phyloP scores from a whole-genome alignment of 176 grass and related monocot genomes.

The Poa annua region DNA sequence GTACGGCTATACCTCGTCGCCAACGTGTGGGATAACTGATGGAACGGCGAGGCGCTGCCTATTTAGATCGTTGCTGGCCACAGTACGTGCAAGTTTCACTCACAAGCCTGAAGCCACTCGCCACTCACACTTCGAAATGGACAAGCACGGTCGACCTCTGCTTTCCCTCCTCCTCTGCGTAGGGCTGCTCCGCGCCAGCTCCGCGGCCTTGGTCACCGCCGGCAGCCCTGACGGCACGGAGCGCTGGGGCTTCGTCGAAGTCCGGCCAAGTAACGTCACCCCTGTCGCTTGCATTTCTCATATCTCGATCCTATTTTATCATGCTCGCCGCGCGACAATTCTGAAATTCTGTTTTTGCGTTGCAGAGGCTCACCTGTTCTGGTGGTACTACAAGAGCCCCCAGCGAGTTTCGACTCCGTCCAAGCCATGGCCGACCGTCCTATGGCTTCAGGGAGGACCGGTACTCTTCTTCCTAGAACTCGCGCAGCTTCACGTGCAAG shows the following conservation, averaged over 20 bases:
- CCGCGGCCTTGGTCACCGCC: constrained; percentile 18
- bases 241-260: constrained; percentile 83
- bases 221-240: constrained; percentile 68
- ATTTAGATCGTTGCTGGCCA: constrained; percentile 16
- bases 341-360: background rate
- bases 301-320: background rate
- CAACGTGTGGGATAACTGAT: background rate
- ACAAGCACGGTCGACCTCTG: constrained; percentile 25
- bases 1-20: background rate
- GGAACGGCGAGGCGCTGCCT: constrained; percentile 2
- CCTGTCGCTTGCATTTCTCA: background rate
- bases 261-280: constrained; percentile 38
- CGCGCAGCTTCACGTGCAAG: background rate
- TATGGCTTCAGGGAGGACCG: constrained; percentile 23
- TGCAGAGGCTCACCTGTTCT: constrained; percentile 19
- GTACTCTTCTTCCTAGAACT: background rate
- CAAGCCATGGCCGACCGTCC: constrained; percentile 21
- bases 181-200: background rate
- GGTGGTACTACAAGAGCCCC: constrained; percentile 30
- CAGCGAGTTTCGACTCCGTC: constrained; percentile 15
- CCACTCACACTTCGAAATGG: background rate
- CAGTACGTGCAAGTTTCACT: constrained; percentile 6
- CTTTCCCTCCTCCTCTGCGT: constrained; percentile 22
- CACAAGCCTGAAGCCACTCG: background rate
- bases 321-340: background rate